A percentile compares a stretch with the other conserved stretches of the same genome.
These are phyloP conservation scores for Tuber magnatum DNA, from an alignment of 495 filamentous ascomycete species.

Conservation along the genomic window DNA sequence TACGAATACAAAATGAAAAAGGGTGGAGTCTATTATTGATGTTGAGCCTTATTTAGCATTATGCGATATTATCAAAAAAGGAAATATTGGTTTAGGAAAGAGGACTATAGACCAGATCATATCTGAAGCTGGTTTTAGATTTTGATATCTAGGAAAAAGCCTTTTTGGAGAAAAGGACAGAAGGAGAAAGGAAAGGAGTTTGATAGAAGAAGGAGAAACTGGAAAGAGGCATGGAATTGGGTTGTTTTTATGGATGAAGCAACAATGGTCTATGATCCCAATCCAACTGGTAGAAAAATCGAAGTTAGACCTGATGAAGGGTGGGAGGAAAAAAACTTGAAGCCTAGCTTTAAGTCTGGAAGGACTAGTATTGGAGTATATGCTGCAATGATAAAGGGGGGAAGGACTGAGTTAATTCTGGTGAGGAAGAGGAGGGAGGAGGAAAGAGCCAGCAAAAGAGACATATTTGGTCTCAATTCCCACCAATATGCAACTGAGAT, in stretches of 20 bases:
- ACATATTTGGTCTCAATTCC: too few relatives aligned
- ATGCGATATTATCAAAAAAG: neutral
- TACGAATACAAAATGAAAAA: neutral
- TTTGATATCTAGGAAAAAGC: neutral
- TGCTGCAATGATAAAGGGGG: neutral
- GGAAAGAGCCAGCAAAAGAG: too few relatives aligned
- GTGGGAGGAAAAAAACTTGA: neutral
- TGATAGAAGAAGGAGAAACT: too few relatives aligned
- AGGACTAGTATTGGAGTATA: neutral
- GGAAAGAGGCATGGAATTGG: neutral
- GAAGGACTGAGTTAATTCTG: too few relatives aligned
- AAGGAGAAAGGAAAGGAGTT: too few relatives aligned
- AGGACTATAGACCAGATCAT: neutral
- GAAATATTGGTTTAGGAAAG: neutral
- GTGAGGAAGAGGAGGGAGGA: too few relatives aligned
- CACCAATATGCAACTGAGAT: too few relatives aligned
- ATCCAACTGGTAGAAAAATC: too few relatives aligned
- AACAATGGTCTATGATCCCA: too few relatives aligned
- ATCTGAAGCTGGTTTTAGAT: neutral
- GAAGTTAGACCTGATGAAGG: too few relatives aligned
- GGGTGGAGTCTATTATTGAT: neutral
- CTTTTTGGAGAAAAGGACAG: neutral
- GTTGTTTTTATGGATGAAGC: neutral
- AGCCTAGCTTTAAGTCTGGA: neutral
- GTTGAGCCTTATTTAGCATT: too few relatives aligned